A percentile compares a stretch with the other conserved stretches of the same genome.
Conservation (phyloP, 73 alveolate genomes). For the Tetrahymena malaccensis region DNA sequence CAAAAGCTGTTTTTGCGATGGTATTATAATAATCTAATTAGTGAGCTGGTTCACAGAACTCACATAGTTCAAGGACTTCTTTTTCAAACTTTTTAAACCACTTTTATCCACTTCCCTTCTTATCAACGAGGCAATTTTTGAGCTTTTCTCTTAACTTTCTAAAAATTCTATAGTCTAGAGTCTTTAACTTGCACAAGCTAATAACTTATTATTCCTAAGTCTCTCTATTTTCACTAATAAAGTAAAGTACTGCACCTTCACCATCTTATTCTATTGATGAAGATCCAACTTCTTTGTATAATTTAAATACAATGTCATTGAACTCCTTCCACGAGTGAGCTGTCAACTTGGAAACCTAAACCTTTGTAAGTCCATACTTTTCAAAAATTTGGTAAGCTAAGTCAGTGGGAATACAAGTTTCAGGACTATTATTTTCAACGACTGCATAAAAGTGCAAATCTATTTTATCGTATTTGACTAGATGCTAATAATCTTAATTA, state of each 20-base stretch:
- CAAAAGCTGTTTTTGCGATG: not conserved
- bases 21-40: not conserved
- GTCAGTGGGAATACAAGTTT: conserved; percentile 62
- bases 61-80: not conserved
- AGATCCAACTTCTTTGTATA: conserved; percentile 60
- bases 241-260: conserved; percentile 89
- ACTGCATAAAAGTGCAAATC: conserved; percentile 82
- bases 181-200: conserved; percentile 72
- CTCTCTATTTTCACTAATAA: conserved; percentile 19
- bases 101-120: not conserved
- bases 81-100: not conserved
- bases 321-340: conserved; percentile 54
- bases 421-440: conserved; percentile 81
- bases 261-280: conserved; percentile 75
- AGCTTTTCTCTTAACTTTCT: conserved; percentile 90
- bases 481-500: conserved; percentile 77
- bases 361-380: conserved; percentile 63
- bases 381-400: conserved; percentile 57
- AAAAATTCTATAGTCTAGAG: conserved; percentile 83
- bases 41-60: not conserved
- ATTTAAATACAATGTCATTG: conserved; percentile 43
- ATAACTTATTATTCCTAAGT: conserved; percentile 40
- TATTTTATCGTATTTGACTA: conserved; percentile 71
- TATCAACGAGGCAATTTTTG: conserved; percentile 24
- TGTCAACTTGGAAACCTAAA: conserved; percentile 45